Evolutionary conservation across 768 basidiomycete species (phyloP).

Genomic region (Cyclocybe aegerita): DNA sequence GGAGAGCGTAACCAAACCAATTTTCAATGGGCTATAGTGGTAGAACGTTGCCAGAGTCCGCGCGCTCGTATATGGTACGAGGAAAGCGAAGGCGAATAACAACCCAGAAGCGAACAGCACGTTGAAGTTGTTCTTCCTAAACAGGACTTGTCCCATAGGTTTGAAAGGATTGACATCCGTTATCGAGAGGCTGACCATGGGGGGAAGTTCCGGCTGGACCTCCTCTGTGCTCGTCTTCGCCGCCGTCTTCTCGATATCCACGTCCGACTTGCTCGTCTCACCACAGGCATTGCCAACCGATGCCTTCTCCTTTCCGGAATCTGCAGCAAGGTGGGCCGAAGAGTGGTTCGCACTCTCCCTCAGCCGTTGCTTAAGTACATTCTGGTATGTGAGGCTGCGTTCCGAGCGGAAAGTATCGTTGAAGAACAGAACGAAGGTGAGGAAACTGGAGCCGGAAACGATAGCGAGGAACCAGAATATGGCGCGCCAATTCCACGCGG

Average conservation of each 20-base stretch:
- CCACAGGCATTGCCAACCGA: neutral
- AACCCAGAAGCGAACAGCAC: constrained; percentile 67
- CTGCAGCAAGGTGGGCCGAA: neutral
- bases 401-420: constrained; percentile 83
- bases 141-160: constrained; percentile 58
- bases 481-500: constrained; percentile 73
- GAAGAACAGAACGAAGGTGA: constrained; percentile 66
- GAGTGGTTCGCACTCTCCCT: constrained; percentile 7
- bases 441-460: constrained; percentile 51
- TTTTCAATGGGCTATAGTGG: constrained; percentile 62
- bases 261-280: constrained; percentile 8
- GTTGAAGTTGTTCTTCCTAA: constrained; percentile 63
- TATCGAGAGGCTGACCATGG: constrained; percentile 50
- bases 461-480: constrained; percentile 82
- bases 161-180: constrained; percentile 75
- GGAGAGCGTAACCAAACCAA: constrained; percentile 75
- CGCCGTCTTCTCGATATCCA: constrained; percentile 24
- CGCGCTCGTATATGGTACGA: constrained; percentile 71
- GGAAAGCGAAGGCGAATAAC: constrained; percentile 57
- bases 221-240: constrained; percentile 19
- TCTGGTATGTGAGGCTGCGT: constrained; percentile 79
- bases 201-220: constrained; percentile 9
- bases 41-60: constrained; percentile 67
- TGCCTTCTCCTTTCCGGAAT: neutral
- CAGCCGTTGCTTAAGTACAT: constrained; percentile 49